Evolutionary conservation across 1,139 yeast species (phyloP), one percentile per base, ranked within the genome.

Genomic region (Saccharomycopsis hybrid): DNA sequence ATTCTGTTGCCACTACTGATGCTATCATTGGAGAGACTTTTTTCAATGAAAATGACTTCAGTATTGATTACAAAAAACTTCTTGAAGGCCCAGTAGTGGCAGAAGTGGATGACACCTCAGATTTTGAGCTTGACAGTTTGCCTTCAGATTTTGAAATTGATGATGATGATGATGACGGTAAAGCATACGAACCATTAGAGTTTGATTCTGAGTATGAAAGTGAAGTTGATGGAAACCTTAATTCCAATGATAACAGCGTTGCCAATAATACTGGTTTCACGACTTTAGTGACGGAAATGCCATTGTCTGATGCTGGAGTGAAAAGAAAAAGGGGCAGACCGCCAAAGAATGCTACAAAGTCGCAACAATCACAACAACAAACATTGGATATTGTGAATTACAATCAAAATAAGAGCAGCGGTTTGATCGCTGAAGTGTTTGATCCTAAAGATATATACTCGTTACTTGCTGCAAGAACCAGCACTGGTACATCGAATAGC

Each of bases 101-200:
- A 9, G 55, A 52, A 30, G 33, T 25, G 13, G 54, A 52, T 31
- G 51, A 50, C 9, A 32, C 48, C 27, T 41, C 48, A 3, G 54
- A 52, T 32, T 47, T 29, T 11, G 43, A 39, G 27, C 33, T 27
- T 32, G 46, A 35, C 18, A 43, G 80, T 57, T 60, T 63, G 30
- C 77, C 82, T 0, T 67, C 57, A 1, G 80, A 77, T 55, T 77
- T 67, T 43, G 59, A 59, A 11, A 55, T 58, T 3, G 60, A 52
- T 27, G 60, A 59, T 13, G 58, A 55, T n/a, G 61, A 56, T 9
- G n/a, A n/a, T n/a, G n/a, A n/a, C n/a, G n/a, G n/a, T n/a, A n/a
- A n/a, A n/a, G n/a, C n/a, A n/a, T n/a, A n/a, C n/a, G 53, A 51
- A 30, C 58, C 59, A 4, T 55, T 62, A 33, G 69, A 66, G 9